These are phyloP conservation scores for Ogataea henricii DNA, from an alignment of 805 yeast species.

Conservation along the genomic window DNA sequence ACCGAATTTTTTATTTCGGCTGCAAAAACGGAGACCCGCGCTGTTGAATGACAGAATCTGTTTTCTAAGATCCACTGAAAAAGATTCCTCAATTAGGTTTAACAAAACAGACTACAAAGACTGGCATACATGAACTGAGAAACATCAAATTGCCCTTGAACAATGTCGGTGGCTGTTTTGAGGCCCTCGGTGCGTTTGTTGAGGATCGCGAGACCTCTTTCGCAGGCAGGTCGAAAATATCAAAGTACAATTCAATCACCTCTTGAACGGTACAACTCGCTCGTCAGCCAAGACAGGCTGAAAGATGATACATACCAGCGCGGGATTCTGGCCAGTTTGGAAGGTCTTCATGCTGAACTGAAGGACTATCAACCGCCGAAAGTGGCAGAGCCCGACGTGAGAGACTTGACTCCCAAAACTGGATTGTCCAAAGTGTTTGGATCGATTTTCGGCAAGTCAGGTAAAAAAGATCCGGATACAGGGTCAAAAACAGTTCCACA, in stretches of 20 bases:
- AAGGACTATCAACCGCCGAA: constrained; percentile 61
- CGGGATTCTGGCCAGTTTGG: constrained; percentile 62
- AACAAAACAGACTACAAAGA: no score
- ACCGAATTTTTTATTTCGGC: background rate
- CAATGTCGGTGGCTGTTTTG: background rate
- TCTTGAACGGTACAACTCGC: constrained; percentile 30
- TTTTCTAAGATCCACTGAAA: background rate
- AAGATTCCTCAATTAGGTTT: background rate
- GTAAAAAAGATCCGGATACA: constrained; percentile 7
- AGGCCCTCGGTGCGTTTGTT: constrained; percentile 1
- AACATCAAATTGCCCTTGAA: background rate
- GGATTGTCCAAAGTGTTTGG: constrained; percentile 42
- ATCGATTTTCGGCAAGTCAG: constrained; percentile 30
- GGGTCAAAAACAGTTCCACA: constrained; percentile 51
- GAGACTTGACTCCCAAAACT: constrained; percentile 50
- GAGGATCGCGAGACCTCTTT: background rate
- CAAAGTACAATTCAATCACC: constrained; percentile 29
- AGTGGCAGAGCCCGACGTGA: constrained; percentile 53
- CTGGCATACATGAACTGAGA: no score
- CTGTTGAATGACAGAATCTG: background rate
- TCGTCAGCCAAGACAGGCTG: constrained; percentile 44
- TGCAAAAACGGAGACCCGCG: background rate
- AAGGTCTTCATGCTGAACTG: constrained; percentile 58
- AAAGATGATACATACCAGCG: constrained; percentile 82
- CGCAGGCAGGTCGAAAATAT: constrained; percentile 2